Base-by-base conservation (phyloP, 352 stramenopile genomes). In the Pythium brachiatum region DNA sequence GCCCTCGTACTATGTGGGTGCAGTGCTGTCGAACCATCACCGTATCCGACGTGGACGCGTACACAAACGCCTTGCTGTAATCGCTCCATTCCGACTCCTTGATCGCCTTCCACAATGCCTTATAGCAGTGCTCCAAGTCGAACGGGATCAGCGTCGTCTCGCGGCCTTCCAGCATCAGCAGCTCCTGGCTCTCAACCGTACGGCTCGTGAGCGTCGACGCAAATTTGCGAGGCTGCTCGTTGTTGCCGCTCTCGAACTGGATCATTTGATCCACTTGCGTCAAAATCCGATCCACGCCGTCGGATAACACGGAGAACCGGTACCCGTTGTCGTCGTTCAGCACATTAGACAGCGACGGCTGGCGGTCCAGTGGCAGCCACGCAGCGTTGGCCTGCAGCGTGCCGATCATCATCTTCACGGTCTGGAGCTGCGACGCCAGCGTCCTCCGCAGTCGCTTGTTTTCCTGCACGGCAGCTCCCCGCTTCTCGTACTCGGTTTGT, bases 271-370 rank as follows among this genome's bases (percentile, higher is more conserved):
- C 32, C 2, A 52, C 15, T 20, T 60, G 36, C 38, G 15, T 34
- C 23, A 41, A 20, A 36, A 48, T 20, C 2, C 53, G 53, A 15
- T 60, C 53, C 7, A 39, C 53, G 13, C 38, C 53, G 13, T 52
- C 38, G 1, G 36, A 27, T 13, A 60, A 44, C 38, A 60, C 27
- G 0, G 53, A 43, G 38, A 60, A 60, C 25, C 53, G 53, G 23
- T 29, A 44, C 1, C 53, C 53, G 2, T 60, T 43, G 25, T 6
- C 39, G 26, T 60, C 53, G 53, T 60, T 43, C 12, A 60, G 36
- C 13, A 29, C 25, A 13, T 15, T 18, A 1, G 53, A 51, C 4
- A 44, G 53, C 16, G 38, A 44, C 38, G 38, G 38, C 16, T 20
- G 38, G 1, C 18, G 38, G 3, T 23, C 12, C 15, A 44, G 38